These are phyloP conservation scores for Colletotrichum limetticola DNA, from an alignment of 2,329 filamentous ascomycete species.

Conservation along the genomic window DNA sequence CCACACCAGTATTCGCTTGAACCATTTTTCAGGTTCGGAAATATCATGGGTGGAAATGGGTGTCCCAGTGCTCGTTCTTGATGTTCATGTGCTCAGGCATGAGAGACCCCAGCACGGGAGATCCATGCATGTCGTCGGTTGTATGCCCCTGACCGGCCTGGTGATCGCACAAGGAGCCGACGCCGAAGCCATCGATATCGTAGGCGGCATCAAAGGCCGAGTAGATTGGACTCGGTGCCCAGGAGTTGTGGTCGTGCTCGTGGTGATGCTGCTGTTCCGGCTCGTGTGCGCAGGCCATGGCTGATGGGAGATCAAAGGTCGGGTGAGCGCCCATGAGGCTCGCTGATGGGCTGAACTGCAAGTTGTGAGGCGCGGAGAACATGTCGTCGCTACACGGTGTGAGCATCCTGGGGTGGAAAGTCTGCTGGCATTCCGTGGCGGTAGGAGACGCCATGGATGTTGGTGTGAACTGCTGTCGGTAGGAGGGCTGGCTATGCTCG, in stretches of 20 bases:
- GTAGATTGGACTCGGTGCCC: slow-evolving; percentile 47
- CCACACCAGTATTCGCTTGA: background rate
- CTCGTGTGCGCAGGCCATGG: slow-evolving; percentile 39
- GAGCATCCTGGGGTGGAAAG: slow-evolving; percentile 55
- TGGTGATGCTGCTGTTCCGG: slow-evolving; percentile 45
- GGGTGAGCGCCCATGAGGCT: slow-evolving; percentile 44
- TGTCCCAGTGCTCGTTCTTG: slow-evolving; percentile 49
- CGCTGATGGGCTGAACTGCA: slow-evolving; percentile 45
- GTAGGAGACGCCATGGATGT: slow-evolving; percentile 49
- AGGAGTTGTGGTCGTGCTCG: slow-evolving; percentile 42
- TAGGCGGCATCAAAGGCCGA: slow-evolving; percentile 54
- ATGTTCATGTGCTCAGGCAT: slow-evolving; percentile 43
- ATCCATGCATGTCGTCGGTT: slow-evolving; percentile 38
- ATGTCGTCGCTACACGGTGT: slow-evolving; percentile 66
- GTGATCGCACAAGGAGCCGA: slow-evolving; percentile 42
- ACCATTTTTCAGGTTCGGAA: background rate
- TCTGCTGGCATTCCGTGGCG: slow-evolving; percentile 41
- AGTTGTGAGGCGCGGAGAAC: slow-evolving; percentile 42
- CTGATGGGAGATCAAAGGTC: slow-evolving; percentile 43
- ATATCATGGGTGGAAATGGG: slow-evolving; percentile 28
- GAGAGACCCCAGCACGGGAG: slow-evolving; percentile 40
- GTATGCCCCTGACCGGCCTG: slow-evolving; percentile 44
- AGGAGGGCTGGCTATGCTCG: slow-evolving; percentile 46
- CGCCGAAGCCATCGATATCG: slow-evolving; percentile 49
- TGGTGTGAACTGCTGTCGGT: slow-evolving; percentile 48